Percentiles rank a stretch among this genome's conserved stretches.
phyloP scores from a whole-genome alignment of 441 rosid genomes.

The Iberis amara region DNA sequence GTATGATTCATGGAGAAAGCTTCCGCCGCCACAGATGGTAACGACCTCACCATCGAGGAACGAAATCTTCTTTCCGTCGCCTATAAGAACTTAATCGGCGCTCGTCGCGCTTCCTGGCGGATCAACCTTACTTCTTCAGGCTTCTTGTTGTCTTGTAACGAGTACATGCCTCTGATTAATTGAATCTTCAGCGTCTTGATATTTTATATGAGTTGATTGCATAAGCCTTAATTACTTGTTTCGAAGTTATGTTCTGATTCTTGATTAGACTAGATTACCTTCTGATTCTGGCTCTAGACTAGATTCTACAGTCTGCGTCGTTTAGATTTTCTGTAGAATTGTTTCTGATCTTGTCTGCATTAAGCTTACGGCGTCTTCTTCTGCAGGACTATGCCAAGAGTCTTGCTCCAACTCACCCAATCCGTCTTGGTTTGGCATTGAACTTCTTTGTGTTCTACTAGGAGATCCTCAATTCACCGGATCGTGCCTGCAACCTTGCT shows the following conservation, averaged over 20 bases:
- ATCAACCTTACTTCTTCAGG: neutral
- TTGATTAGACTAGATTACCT: conserved; percentile 10
- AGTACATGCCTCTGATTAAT: neutral
- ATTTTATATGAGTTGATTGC: neutral
- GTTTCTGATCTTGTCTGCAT: neutral
- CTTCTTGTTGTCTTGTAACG: neutral
- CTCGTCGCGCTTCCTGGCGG: conserved; percentile 4
- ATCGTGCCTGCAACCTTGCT: conserved; percentile 63
- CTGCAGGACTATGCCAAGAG: conserved; percentile 46
- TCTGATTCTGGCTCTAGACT: neutral
- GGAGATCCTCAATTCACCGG: conserved; percentile 63
- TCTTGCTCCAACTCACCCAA: conserved; percentile 62
- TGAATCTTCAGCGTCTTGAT: neutral
- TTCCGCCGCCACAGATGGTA: conserved; percentile 5
- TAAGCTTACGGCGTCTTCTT: neutral
- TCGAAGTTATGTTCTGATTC: neutral
- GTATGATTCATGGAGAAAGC: conserved; percentile 17
- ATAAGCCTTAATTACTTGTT: neutral
- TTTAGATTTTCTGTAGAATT: neutral
- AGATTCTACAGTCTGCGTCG: neutral
- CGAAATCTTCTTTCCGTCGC: conserved; percentile 16
- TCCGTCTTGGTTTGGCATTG: conserved; percentile 57
- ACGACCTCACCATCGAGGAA: conserved; percentile 16
- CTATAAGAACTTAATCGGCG: conserved; percentile 10
- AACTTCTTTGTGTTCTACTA: conserved; percentile 62